Conservation (phyloP, 352 stramenopile genomes). For the Pythium phragmitis region DNA sequence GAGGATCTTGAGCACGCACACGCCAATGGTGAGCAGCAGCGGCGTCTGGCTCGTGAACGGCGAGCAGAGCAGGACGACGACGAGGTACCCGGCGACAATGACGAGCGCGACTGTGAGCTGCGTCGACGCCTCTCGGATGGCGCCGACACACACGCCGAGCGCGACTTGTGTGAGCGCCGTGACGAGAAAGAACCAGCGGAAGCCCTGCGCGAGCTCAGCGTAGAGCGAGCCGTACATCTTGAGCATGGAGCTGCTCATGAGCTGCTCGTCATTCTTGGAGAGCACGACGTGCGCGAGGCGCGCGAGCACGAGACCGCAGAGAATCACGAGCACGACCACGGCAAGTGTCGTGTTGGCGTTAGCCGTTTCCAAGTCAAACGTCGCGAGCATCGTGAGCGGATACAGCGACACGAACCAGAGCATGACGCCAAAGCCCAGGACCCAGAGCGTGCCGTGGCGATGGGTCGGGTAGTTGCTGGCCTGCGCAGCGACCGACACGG, state of each 20-base stretch:
- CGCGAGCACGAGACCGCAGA: conserved; percentile 25
- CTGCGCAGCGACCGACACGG: conserved; percentile 10
- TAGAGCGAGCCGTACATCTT: conserved; percentile 43
- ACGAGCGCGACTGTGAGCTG: conserved; percentile 34
- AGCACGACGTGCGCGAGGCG: conserved; percentile 22
- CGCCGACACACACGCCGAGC: conserved; percentile 35
- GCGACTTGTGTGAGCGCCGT: conserved; percentile 31
- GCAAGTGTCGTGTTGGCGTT: conserved; percentile 27
- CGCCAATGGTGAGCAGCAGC: conserved; percentile 6
- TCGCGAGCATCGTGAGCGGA: conserved; percentile 34
- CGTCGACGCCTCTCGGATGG: conserved; percentile 30
- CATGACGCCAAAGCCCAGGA: conserved; percentile 40
- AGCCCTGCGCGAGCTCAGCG: conserved; percentile 29
- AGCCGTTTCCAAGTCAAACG: conserved; percentile 35
- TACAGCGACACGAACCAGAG: conserved; percentile 43
- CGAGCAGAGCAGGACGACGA: conserved; percentile 30
- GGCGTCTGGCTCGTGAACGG: conserved; percentile 31
- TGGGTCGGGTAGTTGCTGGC: conserved; percentile 8
- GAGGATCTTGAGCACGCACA: conserved; percentile 30
- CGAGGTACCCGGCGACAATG: conserved; percentile 35
- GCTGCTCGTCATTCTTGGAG: conserved; percentile 24
- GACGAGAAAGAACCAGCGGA: conserved; percentile 44
- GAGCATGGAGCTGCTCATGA: conserved; percentile 27
- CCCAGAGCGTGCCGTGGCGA: conserved; percentile 29
- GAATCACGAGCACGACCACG: conserved; percentile 24